phyloP scores from a whole-genome alignment of 1,284 basidiomycete genomes.

The Inonotus hispidus region DNA sequence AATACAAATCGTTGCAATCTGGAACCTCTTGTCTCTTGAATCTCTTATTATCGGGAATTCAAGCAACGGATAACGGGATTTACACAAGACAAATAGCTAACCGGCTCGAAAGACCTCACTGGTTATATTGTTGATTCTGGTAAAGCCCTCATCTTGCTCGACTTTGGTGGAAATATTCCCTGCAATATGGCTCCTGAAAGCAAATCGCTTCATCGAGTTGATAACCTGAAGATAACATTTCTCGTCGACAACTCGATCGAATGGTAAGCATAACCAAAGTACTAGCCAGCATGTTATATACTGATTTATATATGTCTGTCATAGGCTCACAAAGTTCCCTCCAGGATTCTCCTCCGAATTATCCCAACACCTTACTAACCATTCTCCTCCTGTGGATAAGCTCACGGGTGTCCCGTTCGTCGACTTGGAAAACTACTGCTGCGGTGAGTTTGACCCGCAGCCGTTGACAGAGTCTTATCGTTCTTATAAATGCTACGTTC shows the following conservation, averaged over 20 bases:
- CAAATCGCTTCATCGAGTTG: conserved; percentile 2
- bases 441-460: conserved; percentile 57
- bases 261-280: conserved; percentile 46
- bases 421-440: conserved; percentile 73
- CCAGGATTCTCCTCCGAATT: conserved; percentile 73
- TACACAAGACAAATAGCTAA: too few relatives aligned
- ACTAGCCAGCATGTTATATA: background rate
- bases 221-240: conserved; percentile 50
- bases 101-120: too few relatives aligned
- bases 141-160: too few relatives aligned
- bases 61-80: too few relatives aligned
- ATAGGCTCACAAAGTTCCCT: conserved; percentile 72
- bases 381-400: conserved; percentile 44
- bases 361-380: conserved; percentile 51
- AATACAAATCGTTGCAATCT: too few relatives aligned
- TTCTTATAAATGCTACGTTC: background rate
- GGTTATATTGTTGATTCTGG: too few relatives aligned
- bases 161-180: too few relatives aligned
- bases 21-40: too few relatives aligned
- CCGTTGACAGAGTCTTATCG: too few relatives aligned
- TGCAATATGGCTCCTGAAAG: background rate
- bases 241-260: conserved; percentile 75
- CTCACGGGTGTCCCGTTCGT: conserved; percentile 58
- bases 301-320: background rate
- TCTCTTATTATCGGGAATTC: too few relatives aligned